phyloP scores from a whole-genome alignment of 345 rosid genomes.

The Jatropha curcas region DNA sequence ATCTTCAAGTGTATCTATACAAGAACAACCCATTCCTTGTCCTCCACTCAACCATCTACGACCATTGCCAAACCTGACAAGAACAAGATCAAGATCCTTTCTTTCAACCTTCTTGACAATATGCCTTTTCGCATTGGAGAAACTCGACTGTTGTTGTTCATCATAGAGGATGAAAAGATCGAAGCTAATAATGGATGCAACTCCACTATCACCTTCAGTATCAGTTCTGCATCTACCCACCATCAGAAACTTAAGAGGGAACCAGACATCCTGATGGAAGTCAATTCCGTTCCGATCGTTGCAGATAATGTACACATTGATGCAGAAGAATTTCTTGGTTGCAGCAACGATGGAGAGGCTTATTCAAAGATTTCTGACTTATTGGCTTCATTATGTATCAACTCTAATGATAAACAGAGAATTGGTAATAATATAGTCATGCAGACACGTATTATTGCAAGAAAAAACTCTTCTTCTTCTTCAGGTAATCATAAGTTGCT shows the following conservation, averaged over 20 bases:
- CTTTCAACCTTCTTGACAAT: background rate
- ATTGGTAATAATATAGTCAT: constrained; percentile 6
- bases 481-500: background rate
- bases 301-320: background rate
- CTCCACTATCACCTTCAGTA: background rate
- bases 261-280: background rate
- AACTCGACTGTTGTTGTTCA: background rate
- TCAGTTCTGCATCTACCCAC: background rate
- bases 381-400: background rate
- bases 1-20: background rate
- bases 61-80: background rate
- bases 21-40: background rate
- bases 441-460: constrained; percentile 1
- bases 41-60: background rate
- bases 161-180: background rate
- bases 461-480: background rate
- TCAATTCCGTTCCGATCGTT: background rate
- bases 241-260: background rate
- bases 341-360: background rate
- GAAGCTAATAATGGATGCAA: background rate
- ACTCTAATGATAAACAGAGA: background rate
- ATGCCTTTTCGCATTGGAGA: constrained; percentile 8
- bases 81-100: background rate
- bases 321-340: constrained; percentile 7
- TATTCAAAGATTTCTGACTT: constrained; percentile 9